Evolutionary conservation across 2,329 filamentous ascomycete species (phyloP), one percentile per base, ranked within the genome.

Genomic region (Daldinia sp.): DNA sequence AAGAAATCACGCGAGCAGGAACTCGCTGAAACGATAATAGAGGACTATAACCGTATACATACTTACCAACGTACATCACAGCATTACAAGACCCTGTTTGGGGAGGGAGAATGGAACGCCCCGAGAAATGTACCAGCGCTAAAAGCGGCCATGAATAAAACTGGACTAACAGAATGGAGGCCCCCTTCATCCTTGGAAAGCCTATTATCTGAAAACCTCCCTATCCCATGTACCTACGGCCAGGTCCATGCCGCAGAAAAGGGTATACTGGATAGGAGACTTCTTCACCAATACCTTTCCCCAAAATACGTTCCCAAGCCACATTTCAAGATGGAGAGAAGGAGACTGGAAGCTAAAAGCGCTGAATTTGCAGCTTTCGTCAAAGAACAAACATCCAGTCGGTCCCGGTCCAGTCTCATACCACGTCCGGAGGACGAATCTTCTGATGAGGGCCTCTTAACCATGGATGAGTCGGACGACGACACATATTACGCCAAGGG

Each of bases 271-370:
- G 63, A 66, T 41, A 55, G 60, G 37, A 58, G 63, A 27, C 21
- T 58, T 1, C 66, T 68, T 35, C 66, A 64, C 21, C 11, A 25
- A 3, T 53, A 49, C 3, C 21, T 68, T 19, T 56, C 63, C 21
- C 66, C 66, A 1, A 56, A 55, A 45, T 68, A 58, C 9, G 61
- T 68, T 9, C 66, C 66, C 4, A 68, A 67, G 17, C 66, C 58
- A 1, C 66, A 67, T 51, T 67, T 68, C 56, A 64, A 63, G n/a
- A 60, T 60, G 56, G 66, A 68, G 37, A 61, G 66, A 11, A 62
- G 53, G 37, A 58, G 66, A 13, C 56, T 68, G 2, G 47, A 32
- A 4, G 56, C 48, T 5, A 68, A 64, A 32, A 58, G 63, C 19
- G 63, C 52, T 13, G 66, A 67, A 45, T 68, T 66, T 25, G 51